A percentile compares a stretch with the other conserved stretches of the same genome.
phyloP scores from a whole-genome alignment of 2,329 filamentous ascomycete species.

The Tolypocladium ovalisporum region DNA sequence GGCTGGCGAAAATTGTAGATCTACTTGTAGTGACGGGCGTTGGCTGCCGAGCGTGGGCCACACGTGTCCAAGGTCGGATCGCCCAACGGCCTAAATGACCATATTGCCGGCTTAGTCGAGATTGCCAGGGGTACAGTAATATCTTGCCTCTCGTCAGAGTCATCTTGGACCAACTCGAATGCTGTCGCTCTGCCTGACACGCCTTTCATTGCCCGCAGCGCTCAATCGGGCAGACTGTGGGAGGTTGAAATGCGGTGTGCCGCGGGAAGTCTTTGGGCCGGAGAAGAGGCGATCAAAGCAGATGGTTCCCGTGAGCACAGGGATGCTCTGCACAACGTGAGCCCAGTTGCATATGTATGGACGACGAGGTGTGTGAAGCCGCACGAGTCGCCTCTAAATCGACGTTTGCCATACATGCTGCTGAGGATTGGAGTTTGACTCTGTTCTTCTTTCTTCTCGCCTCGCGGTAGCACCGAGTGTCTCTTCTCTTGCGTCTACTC shows the following conservation, averaged over 20 bases:
- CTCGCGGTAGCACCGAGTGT: not conserved
- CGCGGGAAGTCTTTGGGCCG: not conserved
- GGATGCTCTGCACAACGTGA: not conserved
- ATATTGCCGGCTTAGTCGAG: not conserved
- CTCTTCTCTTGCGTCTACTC: not conserved
- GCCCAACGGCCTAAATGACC: not conserved
- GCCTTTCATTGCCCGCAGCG: not conserved
- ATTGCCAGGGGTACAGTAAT: not conserved
- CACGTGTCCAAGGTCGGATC: not conserved
- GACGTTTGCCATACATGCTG: not conserved
- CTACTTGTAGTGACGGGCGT: not conserved
- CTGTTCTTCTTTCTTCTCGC: not conserved
- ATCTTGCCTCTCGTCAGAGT: not conserved
- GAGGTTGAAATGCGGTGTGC: not conserved
- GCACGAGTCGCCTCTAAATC: not conserved
- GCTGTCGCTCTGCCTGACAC: not conserved
- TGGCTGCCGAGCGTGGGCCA: not conserved
- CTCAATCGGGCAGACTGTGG: not conserved
- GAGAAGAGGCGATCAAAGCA: not conserved
- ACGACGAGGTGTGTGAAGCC: not conserved
- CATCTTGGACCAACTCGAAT: not conserved
- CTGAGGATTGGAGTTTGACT: not conserved
- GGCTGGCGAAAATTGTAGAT: not conserved
- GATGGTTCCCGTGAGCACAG: not conserved
- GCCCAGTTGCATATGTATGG: not conserved